Conservation (phyloP, 192 early-diverging fungal species). For the Neocallimastix lanati region DNA sequence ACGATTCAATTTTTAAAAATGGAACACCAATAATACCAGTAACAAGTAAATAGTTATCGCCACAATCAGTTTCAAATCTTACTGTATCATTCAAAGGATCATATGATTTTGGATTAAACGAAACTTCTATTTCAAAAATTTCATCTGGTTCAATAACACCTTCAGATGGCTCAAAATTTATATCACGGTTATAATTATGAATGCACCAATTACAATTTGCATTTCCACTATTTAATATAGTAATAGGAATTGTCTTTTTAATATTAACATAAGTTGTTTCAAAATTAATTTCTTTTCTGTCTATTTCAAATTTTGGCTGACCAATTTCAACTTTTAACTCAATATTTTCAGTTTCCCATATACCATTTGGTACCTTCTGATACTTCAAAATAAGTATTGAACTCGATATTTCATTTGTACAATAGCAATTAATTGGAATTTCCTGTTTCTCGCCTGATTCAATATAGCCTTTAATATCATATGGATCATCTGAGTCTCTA, state of each 20-base stretch:
- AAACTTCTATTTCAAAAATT: slow-evolving; percentile 16
- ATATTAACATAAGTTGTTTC: slow-evolving; percentile 38
- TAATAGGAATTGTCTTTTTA: slow-evolving; percentile 25
- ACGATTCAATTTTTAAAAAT: slow-evolving; percentile 23
- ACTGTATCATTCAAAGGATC: slow-evolving; percentile 19
- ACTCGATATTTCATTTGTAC: slow-evolving; percentile 10
- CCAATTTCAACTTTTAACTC: slow-evolving; percentile 28
- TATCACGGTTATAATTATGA: not conserved
- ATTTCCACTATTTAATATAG: slow-evolving; percentile 33
- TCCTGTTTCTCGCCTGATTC: slow-evolving; percentile 15
- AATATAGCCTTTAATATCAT: slow-evolving; percentile 26
- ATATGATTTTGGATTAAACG: slow-evolving; percentile 21
- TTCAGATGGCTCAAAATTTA: slow-evolving; percentile 2
- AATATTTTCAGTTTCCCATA: slow-evolving; percentile 17
- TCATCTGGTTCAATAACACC: slow-evolving; percentile 17
- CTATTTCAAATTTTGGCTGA: slow-evolving; percentile 27
- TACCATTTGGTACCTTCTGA: slow-evolving; percentile 21
- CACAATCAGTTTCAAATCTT: slow-evolving; percentile 34
- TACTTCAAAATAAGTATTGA: slow-evolving; percentile 17
- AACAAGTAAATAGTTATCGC: slow-evolving; percentile 22
- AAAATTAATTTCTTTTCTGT: slow-evolving; percentile 34
- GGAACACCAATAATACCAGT: slow-evolving; percentile 43
- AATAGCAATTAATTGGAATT: slow-evolving; percentile 25
- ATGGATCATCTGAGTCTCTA: slow-evolving; percentile 22
- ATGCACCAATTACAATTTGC: slow-evolving; percentile 31